Percentiles rank a stretch among this genome's conserved stretches.
Evolutionary conservation across 179 eudicot species (phyloP).

Genomic region (Carnegiea gigantea): DNA sequence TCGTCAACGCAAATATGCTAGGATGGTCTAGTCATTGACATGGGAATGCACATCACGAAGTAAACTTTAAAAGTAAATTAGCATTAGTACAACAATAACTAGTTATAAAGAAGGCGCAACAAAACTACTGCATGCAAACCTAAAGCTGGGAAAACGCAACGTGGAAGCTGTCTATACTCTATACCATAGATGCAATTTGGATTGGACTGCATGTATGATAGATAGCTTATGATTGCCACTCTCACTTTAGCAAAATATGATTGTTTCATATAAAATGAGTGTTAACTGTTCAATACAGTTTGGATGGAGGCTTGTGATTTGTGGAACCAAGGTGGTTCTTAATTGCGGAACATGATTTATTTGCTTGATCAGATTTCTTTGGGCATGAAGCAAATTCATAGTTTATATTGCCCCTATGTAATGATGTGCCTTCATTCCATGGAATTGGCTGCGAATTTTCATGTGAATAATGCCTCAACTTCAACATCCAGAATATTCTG

Average conservation of each 20-base stretch:
- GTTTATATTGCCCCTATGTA: background rate
- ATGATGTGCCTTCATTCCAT: background rate
- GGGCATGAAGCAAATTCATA: background rate
- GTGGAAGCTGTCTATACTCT: background rate
- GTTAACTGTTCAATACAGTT: background rate
- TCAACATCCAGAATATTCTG: background rate
- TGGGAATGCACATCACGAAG: background rate
- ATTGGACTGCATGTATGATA: background rate
- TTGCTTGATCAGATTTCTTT: background rate
- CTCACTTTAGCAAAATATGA: background rate
- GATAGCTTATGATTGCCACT: background rate
- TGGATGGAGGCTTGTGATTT: background rate
- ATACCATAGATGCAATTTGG: background rate
- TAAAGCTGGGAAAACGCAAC: background rate
- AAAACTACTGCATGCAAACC: background rate
- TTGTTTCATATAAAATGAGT: background rate
- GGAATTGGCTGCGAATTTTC: background rate
- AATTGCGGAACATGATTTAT: background rate
- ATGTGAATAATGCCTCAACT: background rate
- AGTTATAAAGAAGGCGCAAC: background rate
- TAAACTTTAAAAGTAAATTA: background rate
- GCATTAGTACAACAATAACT: background rate
- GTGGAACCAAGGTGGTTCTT: background rate
- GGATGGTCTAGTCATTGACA: background rate
- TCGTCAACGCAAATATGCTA: no score